Base-by-base conservation (phyloP, 23 red algal genomes). In the Gracilariopsis chorda region DNA sequence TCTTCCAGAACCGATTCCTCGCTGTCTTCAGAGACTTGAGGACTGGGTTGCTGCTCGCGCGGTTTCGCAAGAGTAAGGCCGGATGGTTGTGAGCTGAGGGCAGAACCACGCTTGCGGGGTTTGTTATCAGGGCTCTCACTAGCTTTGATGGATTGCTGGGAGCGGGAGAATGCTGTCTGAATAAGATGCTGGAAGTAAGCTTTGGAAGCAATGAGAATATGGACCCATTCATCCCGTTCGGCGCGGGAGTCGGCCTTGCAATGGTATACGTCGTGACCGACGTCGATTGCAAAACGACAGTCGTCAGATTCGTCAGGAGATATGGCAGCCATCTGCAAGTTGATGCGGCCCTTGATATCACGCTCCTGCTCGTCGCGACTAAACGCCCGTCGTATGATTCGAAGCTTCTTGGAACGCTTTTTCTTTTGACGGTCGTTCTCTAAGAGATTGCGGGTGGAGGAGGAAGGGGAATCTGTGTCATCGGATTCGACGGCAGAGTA, bases 211-310 rank as follows among this genome's bases (percentile, higher is more conserved):
- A 77, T 88, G 25, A 98, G 77, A 20, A 68, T 92, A 3, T 89
- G 41, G 10, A 98, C 87, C 96, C 96, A 98, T n/a, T 92, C 84
- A 79, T 98, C 80, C 35, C 96, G 62, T n/a, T 82, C 78, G 28
- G 46, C 88, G 21, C 87, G 61, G 43, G 79, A 77, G 11, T 93
- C 88, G 7, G 96, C 96, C 30, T 90, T 84, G 30, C 90, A 48
- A 55, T 98, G 96, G 70, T 88, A 93, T 29, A 98, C 87, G 51
- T 93, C 79, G 35, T 82, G 79, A 12, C 93, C 96, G n/a, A 89
- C 88, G 80, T 98, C 96, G 27, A 98, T 93, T 8, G 89, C 92
- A 59, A 98, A 95, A n/a, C 92, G 87, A 45, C 73, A 67, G 49
- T 20, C 36, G 57, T 98, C 96, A 19, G 92, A 82, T 39, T 93